Percentiles rank a stretch among this genome's conserved stretches.
phyloP scores from a whole-genome alignment of 768 basidiomycete genomes.

The Pisolithus albus region DNA sequence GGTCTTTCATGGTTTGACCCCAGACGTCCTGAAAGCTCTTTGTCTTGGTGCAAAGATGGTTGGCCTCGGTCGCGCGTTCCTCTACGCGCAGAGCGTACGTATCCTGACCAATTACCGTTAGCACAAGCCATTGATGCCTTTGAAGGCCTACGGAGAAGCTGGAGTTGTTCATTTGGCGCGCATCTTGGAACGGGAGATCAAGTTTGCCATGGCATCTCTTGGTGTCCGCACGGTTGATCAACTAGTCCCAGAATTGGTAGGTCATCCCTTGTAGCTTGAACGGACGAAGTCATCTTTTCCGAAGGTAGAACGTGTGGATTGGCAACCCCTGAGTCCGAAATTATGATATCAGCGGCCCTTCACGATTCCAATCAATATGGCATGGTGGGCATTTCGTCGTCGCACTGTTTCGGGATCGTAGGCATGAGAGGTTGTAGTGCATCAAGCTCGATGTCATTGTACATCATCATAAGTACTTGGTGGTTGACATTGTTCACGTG shows the following conservation, averaged over 20 bases:
- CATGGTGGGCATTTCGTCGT: too few species aligned
- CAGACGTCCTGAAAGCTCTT: conserved; percentile 83
- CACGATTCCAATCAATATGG: not conserved
- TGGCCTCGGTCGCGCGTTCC: conserved; percentile 78
- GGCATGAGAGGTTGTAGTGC: too few species aligned
- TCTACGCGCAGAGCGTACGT: conserved; percentile 78
- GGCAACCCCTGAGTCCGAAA: conserved; percentile 41
- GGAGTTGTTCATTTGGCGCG: conserved; percentile 61
- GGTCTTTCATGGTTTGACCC: not conserved
- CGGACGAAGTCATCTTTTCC: conserved; percentile 2
- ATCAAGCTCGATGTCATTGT: not conserved
- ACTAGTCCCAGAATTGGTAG: conserved; percentile 69
- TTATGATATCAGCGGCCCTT: conserved; percentile 13
- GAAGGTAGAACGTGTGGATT: conserved; percentile 60
- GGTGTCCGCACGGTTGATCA: conserved; percentile 62
- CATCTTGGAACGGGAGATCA: conserved; percentile 73
- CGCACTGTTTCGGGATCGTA: too few species aligned
- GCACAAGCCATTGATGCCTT: conserved; percentile 1
- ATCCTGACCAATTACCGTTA: not conserved
- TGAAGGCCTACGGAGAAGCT: conserved; percentile 66
- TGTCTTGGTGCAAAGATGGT: conserved; percentile 85
- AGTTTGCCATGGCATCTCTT: conserved; percentile 66
- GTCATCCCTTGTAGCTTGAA: conserved; percentile 9
- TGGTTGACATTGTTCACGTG: conserved; percentile 8
- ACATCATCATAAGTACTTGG: not conserved